Percentiles rank a stretch among this genome's conserved stretches.
These are phyloP conservation scores for Hippophae tibetana DNA, from an alignment of 306 rosid genomes.

Conservation along the genomic window DNA sequence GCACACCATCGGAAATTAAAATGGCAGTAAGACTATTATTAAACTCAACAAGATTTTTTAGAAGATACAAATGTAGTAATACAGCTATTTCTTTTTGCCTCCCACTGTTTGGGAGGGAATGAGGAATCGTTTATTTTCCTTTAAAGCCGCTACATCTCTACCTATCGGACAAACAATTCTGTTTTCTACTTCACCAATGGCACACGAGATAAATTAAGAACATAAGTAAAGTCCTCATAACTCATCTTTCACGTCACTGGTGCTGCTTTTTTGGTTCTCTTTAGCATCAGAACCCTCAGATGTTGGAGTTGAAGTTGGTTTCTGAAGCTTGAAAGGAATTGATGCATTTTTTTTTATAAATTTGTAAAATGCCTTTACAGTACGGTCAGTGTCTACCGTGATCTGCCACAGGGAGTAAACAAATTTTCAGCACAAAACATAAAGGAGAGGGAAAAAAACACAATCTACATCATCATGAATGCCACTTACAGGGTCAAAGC, in stretches of 20 bases:
- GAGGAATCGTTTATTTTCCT: constrained; percentile 16
- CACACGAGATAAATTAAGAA: constrained; percentile 10
- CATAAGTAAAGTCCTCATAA: constrained; percentile 30
- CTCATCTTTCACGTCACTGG: constrained; percentile 61
- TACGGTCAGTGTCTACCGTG: constrained; percentile 76
- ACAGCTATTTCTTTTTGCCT: not conserved
- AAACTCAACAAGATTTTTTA: too few species aligned
- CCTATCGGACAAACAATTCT: constrained; percentile 18
- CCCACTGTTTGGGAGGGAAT: constrained; percentile 3
- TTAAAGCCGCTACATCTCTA: constrained; percentile 11
- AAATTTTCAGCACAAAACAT: constrained; percentile 2
- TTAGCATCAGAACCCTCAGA: constrained; percentile 34
- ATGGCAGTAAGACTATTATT: too few species aligned
- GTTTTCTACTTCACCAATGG: constrained; percentile 8
- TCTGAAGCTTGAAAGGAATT: constrained; percentile 92
- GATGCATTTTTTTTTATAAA: constrained; percentile 89
- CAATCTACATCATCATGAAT: not conserved
- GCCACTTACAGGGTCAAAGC: constrained; percentile 55
- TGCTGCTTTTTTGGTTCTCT: constrained; percentile 37
- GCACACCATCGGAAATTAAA: too few species aligned
- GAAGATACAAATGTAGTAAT: too few species aligned
- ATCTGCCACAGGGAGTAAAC: constrained; percentile 43
- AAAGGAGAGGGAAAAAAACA: not conserved
- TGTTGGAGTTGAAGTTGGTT: constrained; percentile 52
- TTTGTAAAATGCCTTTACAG: constrained; percentile 92